Evolutionary conservation across 2,329 filamentous ascomycete genomes (phyloP), one percentile per base, ranked within the genome.

Genomic region (Parascedosporium putredinis): DNA sequence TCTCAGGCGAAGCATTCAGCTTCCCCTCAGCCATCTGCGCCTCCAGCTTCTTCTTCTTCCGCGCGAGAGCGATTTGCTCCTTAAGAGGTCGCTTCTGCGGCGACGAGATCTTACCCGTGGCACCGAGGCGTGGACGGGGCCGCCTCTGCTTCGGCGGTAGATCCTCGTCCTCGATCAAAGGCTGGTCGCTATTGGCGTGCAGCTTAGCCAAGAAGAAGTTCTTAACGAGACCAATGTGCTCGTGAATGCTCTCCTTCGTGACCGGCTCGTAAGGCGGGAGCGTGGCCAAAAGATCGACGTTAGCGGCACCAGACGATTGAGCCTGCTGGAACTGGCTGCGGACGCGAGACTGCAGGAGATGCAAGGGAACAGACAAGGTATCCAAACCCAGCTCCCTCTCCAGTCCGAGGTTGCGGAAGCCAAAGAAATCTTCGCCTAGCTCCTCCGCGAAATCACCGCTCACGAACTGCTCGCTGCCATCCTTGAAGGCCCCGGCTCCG

Each of bases 351-450:
- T 97, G 93, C 24, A 98, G 78, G 18, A 98, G 79, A 68, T 98
- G 93, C 52, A 98, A 75, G 22, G 94, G 93, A 31, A 98, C 93
- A 49, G 87, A 90, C 53, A 97, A 79, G 56, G 86, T 86, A 27
- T 91, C 84, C 54, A 93, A 75, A 16, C 90, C 90, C 62, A 97
- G 85, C 63, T 98, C 93, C 58, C 83, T 84, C 60, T 95, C 89
- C 51, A 98, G 76, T 40, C 93, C 93, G 43, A 98, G 79, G 53
- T 95, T 90, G 62, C 89, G 90, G 78, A 98, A 97, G 24, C 93
- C 93, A 61, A 98, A 98, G 77, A 96, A 98, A 68, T 98, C 93
- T 71, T 98, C 93, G 53, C 90, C 91, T 10, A 98, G 85, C 58
- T 98, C 93, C 63, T 96, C 93, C 1, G 93, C 93, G 64, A 98